phyloP scores from a whole-genome alignment of 768 basidiomycete species.

The Leccinum uliginosum region DNA sequence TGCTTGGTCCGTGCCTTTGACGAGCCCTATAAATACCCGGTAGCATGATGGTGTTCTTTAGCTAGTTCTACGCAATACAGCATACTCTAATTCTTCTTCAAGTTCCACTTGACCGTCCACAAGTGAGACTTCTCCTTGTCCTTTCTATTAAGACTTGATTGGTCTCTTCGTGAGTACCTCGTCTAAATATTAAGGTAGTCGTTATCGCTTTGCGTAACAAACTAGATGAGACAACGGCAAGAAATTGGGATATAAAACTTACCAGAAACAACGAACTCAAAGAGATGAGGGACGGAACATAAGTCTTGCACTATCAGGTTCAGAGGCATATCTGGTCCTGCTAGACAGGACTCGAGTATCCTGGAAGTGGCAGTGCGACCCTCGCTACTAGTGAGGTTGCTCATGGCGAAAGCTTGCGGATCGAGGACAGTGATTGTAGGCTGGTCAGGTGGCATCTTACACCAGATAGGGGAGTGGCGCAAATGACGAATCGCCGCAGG shows the following conservation, averaged over 20 bases:
- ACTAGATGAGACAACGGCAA: neutral
- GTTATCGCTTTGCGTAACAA: too few species aligned
- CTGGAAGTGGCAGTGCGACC: constrained; percentile 15
- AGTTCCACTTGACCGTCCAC: too few species aligned
- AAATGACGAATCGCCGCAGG: neutral
- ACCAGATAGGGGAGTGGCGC: neutral
- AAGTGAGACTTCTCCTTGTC: too few species aligned
- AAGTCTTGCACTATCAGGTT: constrained; percentile 24
- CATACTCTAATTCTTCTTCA: too few species aligned
- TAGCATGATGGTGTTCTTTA: too few species aligned
- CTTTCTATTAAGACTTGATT: too few species aligned
- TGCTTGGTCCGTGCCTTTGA: too few species aligned
- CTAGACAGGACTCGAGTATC: constrained; percentile 24
- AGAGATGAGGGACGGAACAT: constrained; percentile 23
- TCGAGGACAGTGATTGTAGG: constrained; percentile 11
- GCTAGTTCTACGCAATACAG: too few species aligned
- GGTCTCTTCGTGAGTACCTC: too few species aligned
- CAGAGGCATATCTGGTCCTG: constrained; percentile 16
- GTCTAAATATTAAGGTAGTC: too few species aligned
- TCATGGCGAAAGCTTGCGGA: constrained; percentile 14
- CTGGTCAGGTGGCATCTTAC: neutral
- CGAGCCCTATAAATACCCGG: too few species aligned
- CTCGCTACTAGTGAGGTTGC: constrained; percentile 12
- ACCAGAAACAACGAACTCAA: constrained; percentile 29
- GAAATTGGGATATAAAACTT: neutral